Percentiles rank a stretch among this genome's conserved stretches.
Conservation (phyloP, 2,329 filamentous ascomycete genomes). For the Piedraia hortae region DNA sequence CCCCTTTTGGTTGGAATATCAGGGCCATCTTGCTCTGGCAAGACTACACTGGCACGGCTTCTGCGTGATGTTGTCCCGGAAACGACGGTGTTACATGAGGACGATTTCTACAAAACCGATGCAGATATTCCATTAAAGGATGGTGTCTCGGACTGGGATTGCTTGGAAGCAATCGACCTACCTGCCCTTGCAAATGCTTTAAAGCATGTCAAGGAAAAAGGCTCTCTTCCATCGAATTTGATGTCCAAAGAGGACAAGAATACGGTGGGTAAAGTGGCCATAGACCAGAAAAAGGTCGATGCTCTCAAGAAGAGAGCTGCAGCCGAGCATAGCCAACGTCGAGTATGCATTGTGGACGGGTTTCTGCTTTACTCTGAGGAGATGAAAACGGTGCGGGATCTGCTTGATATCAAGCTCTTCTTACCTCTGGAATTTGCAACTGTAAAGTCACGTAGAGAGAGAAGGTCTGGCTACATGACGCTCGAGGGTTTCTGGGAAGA, state of each 20-base stretch:
- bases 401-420: constrained; percentile 54
- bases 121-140: constrained; percentile 28
- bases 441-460: constrained; percentile 37
- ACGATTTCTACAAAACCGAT: constrained; percentile 83
- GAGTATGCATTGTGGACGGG: constrained; percentile 55
- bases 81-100: constrained; percentile 68
- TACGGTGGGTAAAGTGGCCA: constrained; percentile 17
- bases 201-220: constrained; percentile 39
- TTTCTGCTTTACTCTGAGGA: constrained; percentile 54
- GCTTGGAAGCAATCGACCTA: constrained; percentile 49
- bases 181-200: constrained; percentile 39
- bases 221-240: constrained; percentile 27
- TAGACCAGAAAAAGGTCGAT: constrained; percentile 11
- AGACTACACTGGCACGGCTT: constrained; percentile 73
- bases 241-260: constrained; percentile 32
- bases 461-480: constrained; percentile 50
- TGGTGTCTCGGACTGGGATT: constrained; percentile 73
- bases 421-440: constrained; percentile 37
- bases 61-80: constrained; percentile 49
- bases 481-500: constrained; percentile 78
- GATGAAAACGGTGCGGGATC: constrained; percentile 23
- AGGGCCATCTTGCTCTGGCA: constrained; percentile 76
- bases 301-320: constrained; percentile 9
- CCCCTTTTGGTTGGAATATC: constrained; percentile 51
- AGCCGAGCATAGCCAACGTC: constrained; percentile 8